These are phyloP conservation scores for Termitomyces sp. DNA, from an alignment of 768 basidiomycete genomes.

Conservation along the genomic window DNA sequence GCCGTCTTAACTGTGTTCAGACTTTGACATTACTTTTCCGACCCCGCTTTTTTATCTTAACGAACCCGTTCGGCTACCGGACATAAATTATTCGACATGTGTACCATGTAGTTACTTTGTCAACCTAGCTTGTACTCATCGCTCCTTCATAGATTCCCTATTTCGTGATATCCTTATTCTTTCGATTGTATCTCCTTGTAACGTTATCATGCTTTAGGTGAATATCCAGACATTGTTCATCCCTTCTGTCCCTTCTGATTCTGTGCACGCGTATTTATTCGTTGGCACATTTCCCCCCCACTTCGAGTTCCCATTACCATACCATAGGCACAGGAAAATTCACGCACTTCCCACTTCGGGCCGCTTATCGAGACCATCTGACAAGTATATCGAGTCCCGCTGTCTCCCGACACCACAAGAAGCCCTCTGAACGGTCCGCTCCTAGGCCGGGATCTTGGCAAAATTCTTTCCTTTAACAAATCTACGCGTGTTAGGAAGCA, in stretches of 20 bases:
- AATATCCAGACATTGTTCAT: neutral
- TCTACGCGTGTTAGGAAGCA: neutral
- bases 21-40: neutral
- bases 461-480: neutral
- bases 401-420: constrained; percentile 1
- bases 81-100: constrained; percentile 6
- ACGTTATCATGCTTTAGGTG: neutral
- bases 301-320: neutral
- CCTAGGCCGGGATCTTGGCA: neutral
- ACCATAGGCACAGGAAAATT: neutral
- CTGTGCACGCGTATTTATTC: neutral
- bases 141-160: neutral
- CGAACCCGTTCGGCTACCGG: neutral
- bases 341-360: neutral
- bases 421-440: constrained; percentile 6
- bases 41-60: neutral
- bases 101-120: constrained; percentile 1
- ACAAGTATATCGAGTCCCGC: neutral
- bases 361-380: constrained; percentile 5
- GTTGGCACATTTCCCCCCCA: neutral
- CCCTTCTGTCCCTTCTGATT: no score
- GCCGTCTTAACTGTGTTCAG: constrained; percentile 66
- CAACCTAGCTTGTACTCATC: neutral
- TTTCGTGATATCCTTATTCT: neutral
- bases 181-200: neutral